Evolutionary conservation across 768 basidiomycete species (phyloP), one percentile per base, ranked within the genome.

Genomic region (Sistotremastrum suecicum): DNA sequence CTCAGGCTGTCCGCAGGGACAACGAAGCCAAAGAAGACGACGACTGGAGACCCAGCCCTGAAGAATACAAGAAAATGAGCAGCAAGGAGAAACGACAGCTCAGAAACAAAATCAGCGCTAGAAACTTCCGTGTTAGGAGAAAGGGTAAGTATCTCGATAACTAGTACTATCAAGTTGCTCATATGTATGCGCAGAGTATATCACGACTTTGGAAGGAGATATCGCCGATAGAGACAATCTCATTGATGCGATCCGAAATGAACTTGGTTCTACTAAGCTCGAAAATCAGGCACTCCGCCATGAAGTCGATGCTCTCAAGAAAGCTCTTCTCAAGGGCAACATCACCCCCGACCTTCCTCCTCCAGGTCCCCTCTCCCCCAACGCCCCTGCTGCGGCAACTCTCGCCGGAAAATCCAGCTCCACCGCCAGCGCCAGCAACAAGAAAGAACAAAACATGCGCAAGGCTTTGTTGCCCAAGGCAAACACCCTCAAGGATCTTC

Each of bases 11-110:
- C 47, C 38, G 46, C 54, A 42, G 46, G 48, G 68, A 54, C 64
- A 67, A 63, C 5, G 67, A 69, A 6, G 69, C 72, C 36, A 68
- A 74, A 4, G 71, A 76, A 39, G 73, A 75, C 10, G 82, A 81
- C 33, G 83, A 89, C 53, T 88, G 86, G 83, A 74, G 86, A 42
- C 88, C 87, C 5, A 74, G 78, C 3, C 83, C 90, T 0, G 94
- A 95, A 52, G 90, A 91, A 50, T 95, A 97, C 67, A 81, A 86
- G 58, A 97, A 89, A 63, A 84, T 99, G 76, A 78, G 78, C 4
- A 83, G 80, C 56, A 97, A 94, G 66, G 92, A 98, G 68, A 98
- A 98, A 64, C 68, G 95, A 6, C 94, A 98, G 61, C 67, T 98
- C 38, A 63, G 94, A 43, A 99, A 99, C 68, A 99, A 99, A 78